These are phyloP conservation scores for Diutina scorzettiae DNA, from an alignment of 1,139 yeast genomes.

Conservation along the genomic window DNA sequence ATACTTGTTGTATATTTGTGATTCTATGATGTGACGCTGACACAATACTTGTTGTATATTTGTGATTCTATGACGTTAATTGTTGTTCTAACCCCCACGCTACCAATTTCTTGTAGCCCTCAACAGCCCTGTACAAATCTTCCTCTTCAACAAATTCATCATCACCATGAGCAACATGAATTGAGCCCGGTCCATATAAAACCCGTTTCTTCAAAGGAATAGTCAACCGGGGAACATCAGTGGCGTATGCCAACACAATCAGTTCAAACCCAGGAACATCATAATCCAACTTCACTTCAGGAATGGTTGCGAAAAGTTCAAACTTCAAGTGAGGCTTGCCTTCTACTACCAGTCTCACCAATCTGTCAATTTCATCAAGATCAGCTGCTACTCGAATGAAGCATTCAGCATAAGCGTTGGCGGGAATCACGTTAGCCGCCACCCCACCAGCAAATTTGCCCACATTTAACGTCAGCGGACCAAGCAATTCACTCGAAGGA, in stretches of 20 bases:
- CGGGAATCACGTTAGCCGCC: constrained; percentile 56
- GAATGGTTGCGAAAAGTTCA: constrained; percentile 13
- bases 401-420: constrained; percentile 37
- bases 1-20: no score
- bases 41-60: no score
- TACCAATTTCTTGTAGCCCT: constrained; percentile 44
- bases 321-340: constrained; percentile 14
- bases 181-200: constrained; percentile 61
- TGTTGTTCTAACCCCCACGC: background rate
- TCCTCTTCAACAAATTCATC: constrained; percentile 41
- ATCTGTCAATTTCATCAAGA: constrained; percentile 21
- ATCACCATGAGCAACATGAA: constrained; percentile 54
- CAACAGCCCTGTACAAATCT: constrained; percentile 41
- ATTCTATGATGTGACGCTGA: no score
- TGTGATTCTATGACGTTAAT: background rate
- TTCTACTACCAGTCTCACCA: constrained; percentile 24
- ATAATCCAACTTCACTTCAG: constrained; percentile 39
- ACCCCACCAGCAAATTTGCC: constrained; percentile 49
- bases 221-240: constrained; percentile 49
- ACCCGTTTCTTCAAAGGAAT: constrained; percentile 30
- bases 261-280: constrained; percentile 55
- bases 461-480: constrained; percentile 50
- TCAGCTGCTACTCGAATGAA: constrained; percentile 46
- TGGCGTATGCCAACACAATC: constrained; percentile 44
- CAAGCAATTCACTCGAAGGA: constrained; percentile 43